These are phyloP conservation scores for Passalora sequoiae DNA, from an alignment of 2,329 filamentous ascomycete species.

Conservation along the genomic window DNA sequence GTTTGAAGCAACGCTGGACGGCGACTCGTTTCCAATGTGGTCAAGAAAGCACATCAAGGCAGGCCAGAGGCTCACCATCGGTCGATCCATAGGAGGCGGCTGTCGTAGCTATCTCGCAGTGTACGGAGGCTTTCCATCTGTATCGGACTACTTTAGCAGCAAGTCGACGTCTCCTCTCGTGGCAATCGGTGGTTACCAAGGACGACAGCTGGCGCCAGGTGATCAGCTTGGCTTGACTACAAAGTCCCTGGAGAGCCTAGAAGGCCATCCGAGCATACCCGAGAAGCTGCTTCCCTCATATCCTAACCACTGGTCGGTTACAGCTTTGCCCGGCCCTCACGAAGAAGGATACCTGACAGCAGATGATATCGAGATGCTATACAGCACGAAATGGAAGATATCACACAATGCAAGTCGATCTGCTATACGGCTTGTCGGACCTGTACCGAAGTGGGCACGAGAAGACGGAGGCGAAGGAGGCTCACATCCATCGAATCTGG, in stretches of 20 bases:
- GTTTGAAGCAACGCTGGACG: slow-evolving; percentile 50
- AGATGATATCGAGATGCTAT: slow-evolving; percentile 54
- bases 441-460: slow-evolving; percentile 55
- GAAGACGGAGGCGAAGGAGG: slow-evolving; percentile 59
- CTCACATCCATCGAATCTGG: slow-evolving; percentile 49
- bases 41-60: slow-evolving; percentile 46
- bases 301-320: slow-evolving; percentile 48
- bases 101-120: slow-evolving; percentile 57
- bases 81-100: slow-evolving; percentile 49
- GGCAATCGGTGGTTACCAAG: slow-evolving; percentile 56
- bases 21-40: slow-evolving; percentile 50
- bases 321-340: slow-evolving; percentile 53
- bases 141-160: slow-evolving; percentile 54
- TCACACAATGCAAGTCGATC: slow-evolving; percentile 58
- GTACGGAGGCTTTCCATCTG: slow-evolving; percentile 49
- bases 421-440: slow-evolving; percentile 57
- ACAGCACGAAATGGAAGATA: slow-evolving; percentile 54
- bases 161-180: slow-evolving; percentile 57
- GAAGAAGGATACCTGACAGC: slow-evolving; percentile 50
- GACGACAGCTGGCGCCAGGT: slow-evolving; percentile 50
- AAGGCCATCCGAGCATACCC: slow-evolving; percentile 38
- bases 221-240: slow-evolving; percentile 48
- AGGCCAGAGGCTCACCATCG: slow-evolving; percentile 52
- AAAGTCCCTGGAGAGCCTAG: slow-evolving; percentile 34
- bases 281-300: slow-evolving; percentile 47